Base-by-base conservation (phyloP, 2,329 filamentous ascomycete species). In the Aspergillus versicolor region DNA sequence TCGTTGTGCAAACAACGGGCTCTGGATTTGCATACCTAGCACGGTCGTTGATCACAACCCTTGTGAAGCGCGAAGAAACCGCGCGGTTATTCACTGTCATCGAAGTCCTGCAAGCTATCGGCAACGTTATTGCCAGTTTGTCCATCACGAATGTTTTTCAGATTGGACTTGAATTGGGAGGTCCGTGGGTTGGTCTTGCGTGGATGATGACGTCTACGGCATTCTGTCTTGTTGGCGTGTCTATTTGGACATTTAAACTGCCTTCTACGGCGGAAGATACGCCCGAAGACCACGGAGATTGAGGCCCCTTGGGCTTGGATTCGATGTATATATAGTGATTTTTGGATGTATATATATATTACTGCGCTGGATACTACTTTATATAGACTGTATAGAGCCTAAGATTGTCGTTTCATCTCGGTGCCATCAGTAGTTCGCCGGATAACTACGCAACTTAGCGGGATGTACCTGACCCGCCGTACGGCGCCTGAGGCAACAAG, bases 61-160 rank as follows among this genome's bases (percentile, higher is more conserved):
- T 81, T 7, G 75, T 82, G 15, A 73, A 79, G 27, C 76, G 75
- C 0, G 74, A 81, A 40, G 73, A 82, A 52, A 76, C 79, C 3
- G 80, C 79, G 5, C 73, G 79, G 11, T 63, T 82, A 13, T 82
- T 80, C 63, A 79, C 79, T 4, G 73, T 80, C 1, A 75, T 82
- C 56, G 78, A 79, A 30, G 77, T 81, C 19, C 67, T 80, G 4
- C 78, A 81, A 59, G 74, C 75, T 15, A 63, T 81, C 9, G 79
- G 80, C 6, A 72, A 74, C 22, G 75, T 82, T 57, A 63, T 81
- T 32, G 78, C 78, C 4, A 80, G 78, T 22, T 72, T 80, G 4
- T 62, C 77, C 4, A 72, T 82, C 41, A 79, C 78, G 2, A 67
- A 70, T 8, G 65, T 79, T 13, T 81, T 82, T 58, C 73, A 78